Base-by-base conservation (phyloP, 1,284 basidiomycete species). In the Farysia itapuensis region DNA sequence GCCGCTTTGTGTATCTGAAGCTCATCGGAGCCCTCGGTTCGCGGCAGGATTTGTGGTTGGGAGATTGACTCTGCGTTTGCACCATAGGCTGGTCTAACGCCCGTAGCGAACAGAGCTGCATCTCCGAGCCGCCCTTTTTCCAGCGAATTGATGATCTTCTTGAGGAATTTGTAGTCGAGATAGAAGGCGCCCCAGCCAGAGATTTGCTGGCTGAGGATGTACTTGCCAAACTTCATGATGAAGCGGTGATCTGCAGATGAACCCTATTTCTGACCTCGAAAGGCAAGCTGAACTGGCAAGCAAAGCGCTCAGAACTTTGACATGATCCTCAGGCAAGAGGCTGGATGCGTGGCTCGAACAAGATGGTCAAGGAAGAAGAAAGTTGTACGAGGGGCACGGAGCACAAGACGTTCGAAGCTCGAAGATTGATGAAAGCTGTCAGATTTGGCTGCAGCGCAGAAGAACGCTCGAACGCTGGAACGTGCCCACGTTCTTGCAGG, bases 61-160 rank as follows among this genome's bases (percentile, higher is more conserved):
- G 52, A 45, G 4, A 45, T 39, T 21, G 58, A 48, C 11, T 61
- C 45, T 13, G 42, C 44, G 26, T 43, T 39, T 20, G 44, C 43
- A 22, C 31, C 35, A 39, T 57, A 43, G 7, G 61, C 67, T 18
- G 90, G 90, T 43, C 89, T 84, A 43, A 90, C 81, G 46, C 89
- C 89, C 30, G 88, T 81, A 5, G 90, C 90, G 43, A 95, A 82
- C 16, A 90, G 84, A 20, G 90, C 89, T 9, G 90, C 89, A 77
- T 95, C 92, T 15, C 86, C 87, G 4, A 92, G 87, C 52, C 88
- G 85, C 69, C 92, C 90, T 30, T 90, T 89, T 45, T 88, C 86
- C 54, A 97, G 84, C n/a, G 94, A 95, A 57, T 95, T 97, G 77
- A 98, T 95, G 74, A 98, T 97, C 84, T 94, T 94, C 81, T 95